Evolutionary conservation across 139 green algal species (phyloP).

Genomic region (Micromonas pusilla): DNA sequence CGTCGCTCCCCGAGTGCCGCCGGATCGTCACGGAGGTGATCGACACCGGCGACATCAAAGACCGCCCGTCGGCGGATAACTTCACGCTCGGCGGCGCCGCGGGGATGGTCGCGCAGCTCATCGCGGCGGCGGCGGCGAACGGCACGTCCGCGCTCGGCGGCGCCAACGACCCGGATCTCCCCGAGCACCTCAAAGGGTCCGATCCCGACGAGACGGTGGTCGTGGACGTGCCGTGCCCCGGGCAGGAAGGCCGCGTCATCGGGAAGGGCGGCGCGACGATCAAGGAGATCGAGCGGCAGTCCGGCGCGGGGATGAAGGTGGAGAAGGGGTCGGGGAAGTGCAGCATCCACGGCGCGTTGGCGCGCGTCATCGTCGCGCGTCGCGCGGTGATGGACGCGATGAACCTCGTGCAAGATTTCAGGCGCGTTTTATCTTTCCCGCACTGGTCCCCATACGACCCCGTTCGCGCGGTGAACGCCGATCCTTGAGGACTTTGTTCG

Average conservation of each 20-base stretch:
- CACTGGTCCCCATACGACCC: too few species aligned
- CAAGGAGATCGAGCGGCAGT: not conserved
- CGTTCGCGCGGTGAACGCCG: too few species aligned
- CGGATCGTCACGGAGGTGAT: not conserved
- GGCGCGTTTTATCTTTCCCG: too few species aligned
- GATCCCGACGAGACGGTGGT: not conserved
- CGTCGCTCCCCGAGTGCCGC: not conserved
- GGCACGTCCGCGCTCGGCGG: not conserved
- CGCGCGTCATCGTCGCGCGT: not conserved
- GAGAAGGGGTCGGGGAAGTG: not conserved
- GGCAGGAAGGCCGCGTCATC: slow-evolving; percentile 19
- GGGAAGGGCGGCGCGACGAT: slow-evolving; percentile 7
- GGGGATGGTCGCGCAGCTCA: not conserved
- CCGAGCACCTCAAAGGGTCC: not conserved
- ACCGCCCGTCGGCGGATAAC: too few species aligned
- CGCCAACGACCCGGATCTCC: not conserved
- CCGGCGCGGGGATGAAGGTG: not conserved
- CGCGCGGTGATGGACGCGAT: slow-evolving; percentile 6
- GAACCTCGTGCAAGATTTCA: not conserved
- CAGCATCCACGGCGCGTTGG: not conserved
- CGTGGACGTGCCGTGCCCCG: slow-evolving; percentile 13
- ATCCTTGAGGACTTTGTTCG: too few species aligned
- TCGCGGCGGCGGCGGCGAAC: not conserved
- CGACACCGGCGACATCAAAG: not conserved
- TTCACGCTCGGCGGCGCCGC: too few species aligned